Base-by-base conservation (phyloP, 2,329 filamentous ascomycete species). In the Sporothrix schenckii region DNA sequence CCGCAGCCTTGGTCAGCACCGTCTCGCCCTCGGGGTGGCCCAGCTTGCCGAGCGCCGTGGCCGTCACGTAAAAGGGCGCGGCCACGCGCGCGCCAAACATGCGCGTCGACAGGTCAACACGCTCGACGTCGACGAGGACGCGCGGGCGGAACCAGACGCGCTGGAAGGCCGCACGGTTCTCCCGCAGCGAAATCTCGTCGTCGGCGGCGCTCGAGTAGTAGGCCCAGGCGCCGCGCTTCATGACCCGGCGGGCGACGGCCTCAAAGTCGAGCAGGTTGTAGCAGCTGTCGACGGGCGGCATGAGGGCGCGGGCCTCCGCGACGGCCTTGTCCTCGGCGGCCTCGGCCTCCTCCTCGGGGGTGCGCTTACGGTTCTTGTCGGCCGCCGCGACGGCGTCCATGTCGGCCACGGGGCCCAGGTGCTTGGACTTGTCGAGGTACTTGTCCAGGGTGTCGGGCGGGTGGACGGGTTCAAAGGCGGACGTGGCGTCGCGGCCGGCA, bases 181-280 rank as follows among this genome's bases (percentile, higher is more conserved):
- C 94, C 74, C 94, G 89, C 84, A 98, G 85, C 0, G 95, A 97
- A 81, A 94, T 93, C 80, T 94, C 92, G 77, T 96, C 92, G 77
- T 95, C 92, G 0, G 94, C 93, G 70, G 92, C 94, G 77, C 92
- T 95, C 0, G 93, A 97, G 80, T 99, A 99, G 83, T 99, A 99
- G 34, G 92, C 95, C 95, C 95, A 99, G 0, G 94, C 94, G 1
- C 90, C 91, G 83, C 92, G 96, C 87, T 97, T 97, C 94, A 98
- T 97, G 70, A 96, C 88, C 52, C 88, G 85, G 76, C 91, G 89
- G 5, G 95, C 95, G 49, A 98, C 94, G 3, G 92, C 89, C 84
- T 99, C 95, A 79, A 99, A 99, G 81, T 99, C 95, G 82, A 95
- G 88, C 72, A 97, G 82, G 79, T 97, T 97, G 81, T 94, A 97